Base-by-base conservation (phyloP, 2,329 filamentous ascomycete species). In the Alternaria longipes region DNA sequence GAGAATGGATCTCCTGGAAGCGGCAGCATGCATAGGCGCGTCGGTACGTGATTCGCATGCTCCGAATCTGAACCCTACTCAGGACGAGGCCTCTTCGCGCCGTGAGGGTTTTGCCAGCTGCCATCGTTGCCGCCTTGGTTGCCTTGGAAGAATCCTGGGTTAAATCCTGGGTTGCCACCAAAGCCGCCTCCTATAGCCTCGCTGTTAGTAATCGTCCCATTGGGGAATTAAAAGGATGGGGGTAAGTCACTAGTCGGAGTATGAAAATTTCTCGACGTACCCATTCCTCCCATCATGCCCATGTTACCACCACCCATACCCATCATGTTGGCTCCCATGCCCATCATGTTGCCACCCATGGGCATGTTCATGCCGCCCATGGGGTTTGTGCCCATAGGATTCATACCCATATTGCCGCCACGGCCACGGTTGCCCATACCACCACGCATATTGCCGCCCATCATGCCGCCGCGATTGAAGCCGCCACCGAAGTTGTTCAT, bases 31-130 rank as follows among this genome's bases (percentile, higher is more conserved):
- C 30, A 50, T 18, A 26, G 28, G 20, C 11, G 11, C 20, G 14
- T 44, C 14, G 32, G 28, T 24, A 22, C 24, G 38, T 28, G 53
- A 8, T 12, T 40, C 28, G 7, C 1, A 34, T 26, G 16, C 11
- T 46, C 28, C 8, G 26, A 20, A 18, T 18, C 40, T 52, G 32
- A 9, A 32, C 14, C 34, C 54, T 81, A 87, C 69, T 94, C 92
- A 62, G 91, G 91, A 64, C 92, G 86, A 67, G 91, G 90, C 67
- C 92, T 85, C 81, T 95, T 95, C 4, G 89, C 89, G 30, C 91
- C 91, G 69, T 94, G 92, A 6, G 92, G 92, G 72, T 94, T 94
- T 44, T 65, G 63, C 84, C 91, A 91, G 79, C 88, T 88, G 56
- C 89, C 89, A 59, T 88, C 84, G 44, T 81, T 81, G 32, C 79